Percentiles rank a stretch among this genome's conserved stretches.
Conservation (phyloP, 2,329 filamentous ascomycete species). For the Byssothecium circinans region DNA sequence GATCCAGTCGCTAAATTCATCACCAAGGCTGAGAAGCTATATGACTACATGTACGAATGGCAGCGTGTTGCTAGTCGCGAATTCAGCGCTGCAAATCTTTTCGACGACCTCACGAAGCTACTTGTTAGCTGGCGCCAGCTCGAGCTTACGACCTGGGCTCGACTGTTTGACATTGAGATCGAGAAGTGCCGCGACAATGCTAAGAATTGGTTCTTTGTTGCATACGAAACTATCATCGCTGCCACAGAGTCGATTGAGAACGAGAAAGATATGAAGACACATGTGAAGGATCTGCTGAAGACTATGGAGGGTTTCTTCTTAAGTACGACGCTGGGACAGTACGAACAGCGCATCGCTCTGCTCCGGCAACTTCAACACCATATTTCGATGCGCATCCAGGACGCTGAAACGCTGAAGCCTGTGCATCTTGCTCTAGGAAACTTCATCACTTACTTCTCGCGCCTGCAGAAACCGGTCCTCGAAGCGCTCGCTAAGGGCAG, state of each 20-base stretch:
- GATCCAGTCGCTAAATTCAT: constrained; percentile 87
- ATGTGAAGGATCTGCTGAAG: constrained; percentile 70
- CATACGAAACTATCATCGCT: constrained; percentile 85
- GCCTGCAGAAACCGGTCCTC: constrained; percentile 67
- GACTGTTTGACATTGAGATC: constrained; percentile 81
- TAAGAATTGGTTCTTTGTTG: constrained; percentile 93
- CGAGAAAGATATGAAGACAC: constrained; percentile 61
- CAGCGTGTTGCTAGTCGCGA: constrained; percentile 85
- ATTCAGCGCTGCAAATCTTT: constrained; percentile 69
- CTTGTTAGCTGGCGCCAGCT: constrained; percentile 89
- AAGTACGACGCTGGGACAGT: constrained; percentile 80
- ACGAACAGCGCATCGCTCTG: constrained; percentile 69
- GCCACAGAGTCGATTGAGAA: constrained; percentile 68
- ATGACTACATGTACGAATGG: constrained; percentile 88
- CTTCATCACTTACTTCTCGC: constrained; percentile 73
- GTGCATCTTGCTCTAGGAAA: constrained; percentile 71
- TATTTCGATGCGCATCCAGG: constrained; percentile 61
- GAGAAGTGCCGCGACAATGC: constrained; percentile 76
- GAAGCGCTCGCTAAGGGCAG: constrained; percentile 70
- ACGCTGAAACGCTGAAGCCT: constrained; percentile 53
- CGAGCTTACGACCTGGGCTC: constrained; percentile 89
- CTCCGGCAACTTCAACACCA: constrained; percentile 66
- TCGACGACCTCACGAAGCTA: constrained; percentile 76
- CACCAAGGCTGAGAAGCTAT: constrained; percentile 83
- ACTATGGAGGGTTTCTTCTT: constrained; percentile 79